Evolutionary conservation across 306 rosid genomes (phyloP).

Genomic region (Dryas drummondii): DNA sequence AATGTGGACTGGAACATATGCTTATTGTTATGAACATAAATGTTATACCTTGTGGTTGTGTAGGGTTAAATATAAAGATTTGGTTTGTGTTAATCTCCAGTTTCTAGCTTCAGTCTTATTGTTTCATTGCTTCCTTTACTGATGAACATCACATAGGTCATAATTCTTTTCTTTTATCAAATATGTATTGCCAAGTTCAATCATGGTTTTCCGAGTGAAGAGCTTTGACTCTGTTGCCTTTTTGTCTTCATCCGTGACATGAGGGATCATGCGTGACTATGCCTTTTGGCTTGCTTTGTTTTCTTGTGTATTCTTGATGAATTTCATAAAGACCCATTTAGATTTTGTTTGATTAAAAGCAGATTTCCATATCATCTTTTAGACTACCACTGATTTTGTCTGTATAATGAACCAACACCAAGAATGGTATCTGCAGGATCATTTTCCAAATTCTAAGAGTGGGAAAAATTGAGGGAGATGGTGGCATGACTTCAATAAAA

Average conservation of each 20-base stretch:
- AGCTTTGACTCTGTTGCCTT: conserved; percentile 3
- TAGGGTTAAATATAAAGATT: conserved; percentile 38
- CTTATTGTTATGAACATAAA: conserved; percentile 54
- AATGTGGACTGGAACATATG: conserved; percentile 38
- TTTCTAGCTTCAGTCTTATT: conserved; percentile 11
- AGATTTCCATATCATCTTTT: conserved; percentile 1
- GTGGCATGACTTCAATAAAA: not conserved
- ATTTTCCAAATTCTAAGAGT: not conserved
- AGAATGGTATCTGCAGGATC: not conserved
- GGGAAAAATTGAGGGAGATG: not conserved
- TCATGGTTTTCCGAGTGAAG: not conserved
- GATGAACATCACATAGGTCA: not conserved
- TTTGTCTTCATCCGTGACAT: conserved; percentile 9
- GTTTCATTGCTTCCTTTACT: conserved; percentile 7
- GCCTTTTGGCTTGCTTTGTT: not conserved
- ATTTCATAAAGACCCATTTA: no score
- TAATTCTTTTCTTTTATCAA: not conserved
- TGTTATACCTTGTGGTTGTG: conserved; percentile 47
- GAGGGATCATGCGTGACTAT: conserved; percentile 6
- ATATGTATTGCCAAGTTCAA: not conserved
- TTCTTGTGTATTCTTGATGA: not conserved
- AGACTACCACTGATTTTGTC: not conserved
- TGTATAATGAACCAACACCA: not conserved
- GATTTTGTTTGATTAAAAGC: not conserved
- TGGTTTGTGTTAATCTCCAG: conserved; percentile 32